phyloP scores from a whole-genome alignment of 2,329 filamentous ascomycete genomes.

The Monilinia fructicola region DNA sequence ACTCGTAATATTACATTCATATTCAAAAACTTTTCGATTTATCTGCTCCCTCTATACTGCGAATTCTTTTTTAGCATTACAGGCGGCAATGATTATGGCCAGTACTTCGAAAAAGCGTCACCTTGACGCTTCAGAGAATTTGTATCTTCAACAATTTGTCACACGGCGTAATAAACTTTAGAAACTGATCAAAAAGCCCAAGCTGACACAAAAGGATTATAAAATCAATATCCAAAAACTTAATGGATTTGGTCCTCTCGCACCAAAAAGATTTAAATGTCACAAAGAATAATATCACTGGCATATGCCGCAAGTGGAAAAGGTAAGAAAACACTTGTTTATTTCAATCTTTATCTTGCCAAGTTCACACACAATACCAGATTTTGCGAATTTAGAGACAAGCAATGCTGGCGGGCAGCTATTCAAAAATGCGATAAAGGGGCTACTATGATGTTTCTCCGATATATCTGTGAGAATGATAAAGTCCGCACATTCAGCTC shows the following conservation, averaged over 20 bases:
- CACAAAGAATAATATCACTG: too few relatives aligned
- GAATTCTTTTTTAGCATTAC: too few relatives aligned
- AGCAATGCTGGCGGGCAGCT: not conserved
- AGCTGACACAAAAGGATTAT: not conserved
- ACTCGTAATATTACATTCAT: too few relatives aligned
- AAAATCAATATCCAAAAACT: not conserved
- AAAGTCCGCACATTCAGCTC: slow-evolving; percentile 20
- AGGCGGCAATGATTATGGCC: too few relatives aligned
- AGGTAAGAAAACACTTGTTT: too few relatives aligned
- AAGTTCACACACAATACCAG: not conserved
- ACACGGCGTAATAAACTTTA: not conserved
- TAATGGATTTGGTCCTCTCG: not conserved
- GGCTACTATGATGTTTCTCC: not conserved
- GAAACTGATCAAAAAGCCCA: not conserved
- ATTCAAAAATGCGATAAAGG: not conserved
- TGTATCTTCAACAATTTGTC: not conserved
- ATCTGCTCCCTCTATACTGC: too few relatives aligned
- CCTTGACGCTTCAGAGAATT: not conserved
- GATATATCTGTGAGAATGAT: not conserved
- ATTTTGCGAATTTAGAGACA: not conserved
- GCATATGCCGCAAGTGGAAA: too few relatives aligned
- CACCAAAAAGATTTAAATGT: too few relatives aligned
- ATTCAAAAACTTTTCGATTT: too few relatives aligned
- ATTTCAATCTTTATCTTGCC: too few relatives aligned
- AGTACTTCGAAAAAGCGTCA: too few relatives aligned